Conservation (phyloP, 768 basidiomycete species). For the Pholiota molesta region DNA sequence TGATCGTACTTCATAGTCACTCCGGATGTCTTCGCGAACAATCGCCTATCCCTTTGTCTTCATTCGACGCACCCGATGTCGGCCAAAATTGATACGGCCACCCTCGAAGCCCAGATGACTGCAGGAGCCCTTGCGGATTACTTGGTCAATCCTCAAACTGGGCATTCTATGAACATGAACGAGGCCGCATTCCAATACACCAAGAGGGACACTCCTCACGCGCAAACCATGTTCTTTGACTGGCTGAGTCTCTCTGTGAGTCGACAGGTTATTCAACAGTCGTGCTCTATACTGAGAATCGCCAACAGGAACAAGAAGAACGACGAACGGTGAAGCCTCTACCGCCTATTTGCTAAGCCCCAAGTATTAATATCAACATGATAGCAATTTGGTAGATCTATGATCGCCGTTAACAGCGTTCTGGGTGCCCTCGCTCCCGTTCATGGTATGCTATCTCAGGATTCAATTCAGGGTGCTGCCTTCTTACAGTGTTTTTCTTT, state of each 20-base stretch:
- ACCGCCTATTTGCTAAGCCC: neutral
- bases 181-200: slow-evolving; percentile 12
- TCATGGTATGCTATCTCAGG: neutral
- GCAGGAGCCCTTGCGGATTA: slow-evolving; percentile 5
- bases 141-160: slow-evolving; percentile 1
- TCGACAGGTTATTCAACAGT: too few relatives aligned
- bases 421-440: slow-evolving; percentile 6
- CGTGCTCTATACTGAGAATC: neutral
- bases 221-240: slow-evolving; percentile 5
- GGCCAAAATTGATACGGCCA: slow-evolving; percentile 20
- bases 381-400: slow-evolving; percentile 8
- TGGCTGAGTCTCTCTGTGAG: slow-evolving; percentile 7
- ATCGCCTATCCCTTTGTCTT: slow-evolving; percentile 38
- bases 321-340: slow-evolving; percentile 4
- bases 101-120: slow-evolving; percentile 10
- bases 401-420: slow-evolving; percentile 8
- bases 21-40: slow-evolving; percentile 42
- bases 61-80: slow-evolving; percentile 31
- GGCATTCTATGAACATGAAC: slow-evolving; percentile 5
- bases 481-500: neutral
- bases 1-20: slow-evolving; percentile 26
- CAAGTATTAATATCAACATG: neutral
- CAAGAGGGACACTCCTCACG: slow-evolving; percentile 1
- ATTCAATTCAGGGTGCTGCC: slow-evolving; percentile 3
- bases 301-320: slow-evolving; percentile 6